Conservation (phyloP, 768 basidiomycete species). For the Phlebiopsis gigantea region DNA sequence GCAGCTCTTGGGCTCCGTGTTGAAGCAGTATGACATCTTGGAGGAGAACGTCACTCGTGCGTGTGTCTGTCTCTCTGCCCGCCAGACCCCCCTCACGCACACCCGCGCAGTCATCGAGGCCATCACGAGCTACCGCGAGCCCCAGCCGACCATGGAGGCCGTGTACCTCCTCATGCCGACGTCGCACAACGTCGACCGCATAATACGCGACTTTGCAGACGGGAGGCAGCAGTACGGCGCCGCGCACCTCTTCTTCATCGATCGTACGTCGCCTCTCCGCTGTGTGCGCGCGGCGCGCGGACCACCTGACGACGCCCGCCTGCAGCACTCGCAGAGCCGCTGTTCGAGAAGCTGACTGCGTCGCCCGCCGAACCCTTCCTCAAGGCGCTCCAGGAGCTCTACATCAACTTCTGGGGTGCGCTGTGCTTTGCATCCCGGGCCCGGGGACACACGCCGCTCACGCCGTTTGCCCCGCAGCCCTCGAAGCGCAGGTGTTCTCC, state of each 20-base stretch:
- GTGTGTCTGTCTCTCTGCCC: constrained; percentile 22
- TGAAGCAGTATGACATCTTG: constrained; percentile 91
- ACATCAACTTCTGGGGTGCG: constrained; percentile 90
- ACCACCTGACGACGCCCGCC: constrained; percentile 1
- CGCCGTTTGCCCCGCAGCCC: constrained; percentile 40
- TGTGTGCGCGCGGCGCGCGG: neutral
- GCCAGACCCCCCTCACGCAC: neutral
- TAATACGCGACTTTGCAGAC: constrained; percentile 77
- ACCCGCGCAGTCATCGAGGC: constrained; percentile 76
- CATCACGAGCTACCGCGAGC: constrained; percentile 76
- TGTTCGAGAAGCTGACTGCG: constrained; percentile 71
- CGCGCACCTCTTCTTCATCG: constrained; percentile 91
- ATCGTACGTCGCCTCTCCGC: constrained; percentile 46
- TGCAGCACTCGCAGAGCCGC: constrained; percentile 68
- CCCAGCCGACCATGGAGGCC: constrained; percentile 84
- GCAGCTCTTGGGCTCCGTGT: constrained; percentile 73
- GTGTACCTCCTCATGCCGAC: constrained; percentile 95
- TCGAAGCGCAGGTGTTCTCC: constrained; percentile 84
- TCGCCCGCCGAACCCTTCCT: constrained; percentile 76
- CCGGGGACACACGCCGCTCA: neutral
- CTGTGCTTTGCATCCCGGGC: constrained; percentile 3
- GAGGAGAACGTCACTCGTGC: constrained; percentile 94
- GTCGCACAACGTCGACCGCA: constrained; percentile 84
- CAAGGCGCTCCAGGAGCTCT: constrained; percentile 78
- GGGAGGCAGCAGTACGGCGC: constrained; percentile 69